Evolutionary conservation across 2,329 filamentous ascomycete species (phyloP).

Genomic region (Ophiosphaerella herpotricha): DNA sequence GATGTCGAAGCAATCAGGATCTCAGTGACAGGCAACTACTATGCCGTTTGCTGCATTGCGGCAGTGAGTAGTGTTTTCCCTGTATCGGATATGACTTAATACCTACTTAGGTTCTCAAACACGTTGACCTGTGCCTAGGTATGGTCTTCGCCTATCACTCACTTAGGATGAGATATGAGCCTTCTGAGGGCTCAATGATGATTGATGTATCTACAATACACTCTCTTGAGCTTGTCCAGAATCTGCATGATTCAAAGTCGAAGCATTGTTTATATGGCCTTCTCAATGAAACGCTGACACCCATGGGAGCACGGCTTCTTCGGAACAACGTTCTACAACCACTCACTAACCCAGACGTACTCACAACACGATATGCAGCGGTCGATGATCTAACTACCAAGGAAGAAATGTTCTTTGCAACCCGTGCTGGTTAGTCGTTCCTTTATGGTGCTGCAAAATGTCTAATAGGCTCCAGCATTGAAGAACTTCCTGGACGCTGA

Average conservation of each 20-base stretch:
- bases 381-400: slow-evolving; percentile 80
- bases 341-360: slow-evolving; percentile 70
- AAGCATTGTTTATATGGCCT: slow-evolving; percentile 83
- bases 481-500: slow-evolving; percentile 80
- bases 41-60: slow-evolving; percentile 81
- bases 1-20: slow-evolving; percentile 83
- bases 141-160: slow-evolving; percentile 77
- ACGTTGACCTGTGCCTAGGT: slow-evolving; percentile 71
- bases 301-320: slow-evolving; percentile 85
- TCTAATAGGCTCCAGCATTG: slow-evolving; percentile 56
- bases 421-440: slow-evolving; percentile 64
- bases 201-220: slow-evolving; percentile 88
- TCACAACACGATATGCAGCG: slow-evolving; percentile 77
- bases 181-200: slow-evolving; percentile 92
- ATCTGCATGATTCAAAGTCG: slow-evolving; percentile 75
- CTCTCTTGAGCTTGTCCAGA: slow-evolving; percentile 89
- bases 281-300: slow-evolving; percentile 81
- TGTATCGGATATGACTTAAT: slow-evolving; percentile 2
- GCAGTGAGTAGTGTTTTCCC: slow-evolving; percentile 69
- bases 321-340: slow-evolving; percentile 88
- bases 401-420: slow-evolving; percentile 81
- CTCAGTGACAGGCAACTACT: slow-evolving; percentile 80
- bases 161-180: slow-evolving; percentile 82
- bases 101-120: slow-evolving; percentile 71
- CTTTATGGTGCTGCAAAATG: background rate